Percentiles rank a stretch among this genome's conserved stretches.
phyloP scores from a whole-genome alignment of 1,139 yeast species.

The Scheffersomyces illinoinensis region DNA sequence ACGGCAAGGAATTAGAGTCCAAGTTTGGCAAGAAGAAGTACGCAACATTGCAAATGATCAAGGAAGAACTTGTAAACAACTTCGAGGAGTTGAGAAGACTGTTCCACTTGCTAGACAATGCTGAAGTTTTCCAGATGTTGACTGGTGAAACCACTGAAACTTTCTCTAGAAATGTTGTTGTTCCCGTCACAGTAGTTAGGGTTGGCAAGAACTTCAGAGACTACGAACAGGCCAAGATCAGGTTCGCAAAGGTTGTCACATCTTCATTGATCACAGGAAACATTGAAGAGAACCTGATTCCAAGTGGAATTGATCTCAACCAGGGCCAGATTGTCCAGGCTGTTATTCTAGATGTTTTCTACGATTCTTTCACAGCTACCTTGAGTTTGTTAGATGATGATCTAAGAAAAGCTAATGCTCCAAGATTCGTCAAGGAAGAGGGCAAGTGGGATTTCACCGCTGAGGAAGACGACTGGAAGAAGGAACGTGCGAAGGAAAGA shows the following conservation, averaged over 20 bases:
- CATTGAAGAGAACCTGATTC: slow-evolving; percentile 66
- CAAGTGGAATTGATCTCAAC: slow-evolving; percentile 48
- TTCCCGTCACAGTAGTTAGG: slow-evolving; percentile 71
- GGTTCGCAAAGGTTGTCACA: slow-evolving; percentile 60
- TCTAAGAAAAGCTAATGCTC: slow-evolving; percentile 56
- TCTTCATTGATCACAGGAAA: slow-evolving; percentile 77
- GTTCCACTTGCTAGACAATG: slow-evolving; percentile 63
- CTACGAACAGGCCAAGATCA: slow-evolving; percentile 30
- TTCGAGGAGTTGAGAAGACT: slow-evolving; percentile 82
- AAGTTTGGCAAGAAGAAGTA: slow-evolving; percentile 77
- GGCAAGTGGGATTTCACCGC: slow-evolving; percentile 82
- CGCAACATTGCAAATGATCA: slow-evolving; percentile 82
- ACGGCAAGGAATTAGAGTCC: slow-evolving; percentile 86
- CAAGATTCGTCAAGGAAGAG: slow-evolving; percentile 55
- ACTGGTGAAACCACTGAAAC: slow-evolving; percentile 83
- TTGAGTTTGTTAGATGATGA: slow-evolving; percentile 71
- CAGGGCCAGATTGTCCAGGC: slow-evolving; percentile 88
- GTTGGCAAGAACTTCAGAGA: slow-evolving; percentile 50
- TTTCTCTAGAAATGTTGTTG: slow-evolving; percentile 68
- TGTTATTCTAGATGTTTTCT: slow-evolving; percentile 68
- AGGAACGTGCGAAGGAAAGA: slow-evolving; percentile 59
- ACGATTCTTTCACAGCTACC: slow-evolving; percentile 70
- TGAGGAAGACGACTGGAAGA: slow-evolving; percentile 65
- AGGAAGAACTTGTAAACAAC: slow-evolving; percentile 83
- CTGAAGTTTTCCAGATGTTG: slow-evolving; percentile 82